Evolutionary conservation across 495 filamentous ascomycete genomes (phyloP).

Genomic region (Penicillium bovifimosum): DNA sequence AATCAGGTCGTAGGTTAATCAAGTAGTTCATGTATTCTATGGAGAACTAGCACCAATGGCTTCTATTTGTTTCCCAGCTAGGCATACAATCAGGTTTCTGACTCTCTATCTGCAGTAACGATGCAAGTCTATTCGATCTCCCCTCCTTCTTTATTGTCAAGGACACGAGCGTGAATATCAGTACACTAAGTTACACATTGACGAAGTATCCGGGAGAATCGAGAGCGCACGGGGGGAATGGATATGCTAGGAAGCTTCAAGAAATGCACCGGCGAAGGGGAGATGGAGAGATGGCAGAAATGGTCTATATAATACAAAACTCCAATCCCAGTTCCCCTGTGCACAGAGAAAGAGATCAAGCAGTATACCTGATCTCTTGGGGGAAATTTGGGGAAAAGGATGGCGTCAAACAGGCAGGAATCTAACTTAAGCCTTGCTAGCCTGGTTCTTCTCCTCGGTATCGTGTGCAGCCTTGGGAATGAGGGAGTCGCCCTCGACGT

Average conservation of each 20-base stretch:
- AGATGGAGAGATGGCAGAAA: conserved; percentile 15
- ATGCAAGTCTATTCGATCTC: conserved; percentile 28
- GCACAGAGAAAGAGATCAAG: conserved; percentile 9
- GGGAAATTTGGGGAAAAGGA: no score
- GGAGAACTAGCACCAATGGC: no score
- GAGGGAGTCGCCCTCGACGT: conserved; percentile 38
- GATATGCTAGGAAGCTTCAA: conserved; percentile 25
- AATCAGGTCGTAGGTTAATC: no score
- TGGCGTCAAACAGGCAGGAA: conserved; percentile 7
- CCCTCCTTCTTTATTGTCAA: conserved; percentile 11
- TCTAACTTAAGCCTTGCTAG: conserved; percentile 28
- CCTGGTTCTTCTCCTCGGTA: conserved; percentile 30
- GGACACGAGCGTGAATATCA: conserved; percentile 21
- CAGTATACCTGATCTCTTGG: conserved; percentile 2
- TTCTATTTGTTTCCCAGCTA: no score
- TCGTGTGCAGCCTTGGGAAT: conserved; percentile 50
- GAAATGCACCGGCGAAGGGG: conserved; percentile 13
- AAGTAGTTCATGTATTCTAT: no score
- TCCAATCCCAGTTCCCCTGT: conserved; percentile 16
- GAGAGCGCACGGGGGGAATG: conserved; percentile 24
- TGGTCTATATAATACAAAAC: conserved; percentile 30
- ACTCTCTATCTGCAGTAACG: background rate
- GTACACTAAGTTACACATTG: conserved; percentile 34
- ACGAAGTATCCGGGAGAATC: conserved; percentile 10
- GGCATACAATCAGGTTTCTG: no score